A percentile compares a stretch with the other conserved stretches of the same genome.
phyloP scores from a whole-genome alignment of 148 eudicot genomes.

The Vaccinium myrtillus region DNA sequence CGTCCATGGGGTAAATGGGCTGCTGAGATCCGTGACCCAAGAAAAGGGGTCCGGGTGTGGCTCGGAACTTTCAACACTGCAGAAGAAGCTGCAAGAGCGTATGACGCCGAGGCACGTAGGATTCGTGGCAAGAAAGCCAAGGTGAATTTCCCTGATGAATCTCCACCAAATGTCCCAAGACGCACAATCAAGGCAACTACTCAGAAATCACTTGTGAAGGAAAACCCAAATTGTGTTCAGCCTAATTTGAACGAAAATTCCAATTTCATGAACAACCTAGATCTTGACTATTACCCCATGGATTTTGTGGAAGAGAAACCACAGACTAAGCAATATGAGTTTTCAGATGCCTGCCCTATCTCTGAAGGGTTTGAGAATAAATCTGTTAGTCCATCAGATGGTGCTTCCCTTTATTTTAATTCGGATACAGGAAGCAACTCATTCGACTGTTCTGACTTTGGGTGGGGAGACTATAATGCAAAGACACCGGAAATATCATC shows the following conservation, averaged over 20 bases:
- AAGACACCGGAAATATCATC: conserved; percentile 83
- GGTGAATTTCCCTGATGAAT: conserved; percentile 81
- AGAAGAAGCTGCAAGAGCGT: conserved; percentile 98
- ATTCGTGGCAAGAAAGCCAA: conserved; percentile 97
- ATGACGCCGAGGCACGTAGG: conserved; percentile 91
- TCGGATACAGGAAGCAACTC: conserved; percentile 87
- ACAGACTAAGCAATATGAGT: conserved; percentile 28
- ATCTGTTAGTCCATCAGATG: conserved; percentile 33
- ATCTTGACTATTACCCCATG: conserved; percentile 25
- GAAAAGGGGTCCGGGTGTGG: conserved; percentile 97
- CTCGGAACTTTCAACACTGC: conserved; percentile 97
- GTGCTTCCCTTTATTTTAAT: conserved; percentile 36
- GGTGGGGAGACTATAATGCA: conserved; percentile 54
- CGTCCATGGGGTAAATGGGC: conserved; percentile 99
- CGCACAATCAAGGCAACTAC: conserved; percentile 36
- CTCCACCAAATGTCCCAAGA: conserved; percentile 34
- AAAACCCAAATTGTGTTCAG: conserved; percentile 26
- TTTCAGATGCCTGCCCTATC: conserved; percentile 26
- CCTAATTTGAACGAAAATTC: conserved; percentile 31
- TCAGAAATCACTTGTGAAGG: conserved; percentile 29
- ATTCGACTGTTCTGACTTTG: conserved; percentile 69
- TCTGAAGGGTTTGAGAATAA: conserved; percentile 28
- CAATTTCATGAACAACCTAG: conserved; percentile 24
- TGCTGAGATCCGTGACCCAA: conserved; percentile 98
- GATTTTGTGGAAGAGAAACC: conserved; percentile 62